Evolutionary conservation across 768 basidiomycete genomes (phyloP), one percentile per base, ranked within the genome.

Genomic region (Calvatia gigantea): DNA sequence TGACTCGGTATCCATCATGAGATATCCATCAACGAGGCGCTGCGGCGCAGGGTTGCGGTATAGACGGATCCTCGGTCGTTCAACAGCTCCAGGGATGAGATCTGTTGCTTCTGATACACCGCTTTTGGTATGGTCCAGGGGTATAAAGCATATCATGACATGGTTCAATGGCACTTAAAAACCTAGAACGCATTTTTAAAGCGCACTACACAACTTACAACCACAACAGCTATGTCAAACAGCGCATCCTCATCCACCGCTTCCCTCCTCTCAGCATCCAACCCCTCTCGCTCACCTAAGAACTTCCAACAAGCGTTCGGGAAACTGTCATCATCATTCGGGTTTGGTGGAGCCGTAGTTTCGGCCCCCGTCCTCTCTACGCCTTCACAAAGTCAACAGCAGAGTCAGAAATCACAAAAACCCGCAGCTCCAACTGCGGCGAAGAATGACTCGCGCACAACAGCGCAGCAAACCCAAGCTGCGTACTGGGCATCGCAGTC

Each of bases 401-500:
- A 8, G n/a, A 17, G 31, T 4, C 27, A 37, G 19, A 17, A 41
- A 52, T 52, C 50, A 19, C 52, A 37, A 27, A 19, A 25, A 21
- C 44, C 27, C n/a, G 32, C 27, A 32, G 11, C 51, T 11, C 6
- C n/a, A n/a, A 27, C 29, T 9, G n/a, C 4, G 15, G 25, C 54
- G 17, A 19, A 21, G 32, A 11, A 23, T 17, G 31, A 17, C 29
- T 48, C 29, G n/a, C 46, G 21, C 29, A 19, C 46, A 8, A 12
- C 15, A 11, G 44, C 45, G 33, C 54, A 55, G 45, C 54, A 55
- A 21, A 7, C 23, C 1, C 44, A 46, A 33, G 44, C 54, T 47
- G 54, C 54, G 28, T 55, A 55, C n/a, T 55, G 54, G 54, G 45
- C 44, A 19, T 55, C 54, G 33, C 54, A 55, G 45, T 48, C 54